phyloP scores from a whole-genome alignment of 1,284 basidiomycete species.

The Boletus semigastroideus region DNA sequence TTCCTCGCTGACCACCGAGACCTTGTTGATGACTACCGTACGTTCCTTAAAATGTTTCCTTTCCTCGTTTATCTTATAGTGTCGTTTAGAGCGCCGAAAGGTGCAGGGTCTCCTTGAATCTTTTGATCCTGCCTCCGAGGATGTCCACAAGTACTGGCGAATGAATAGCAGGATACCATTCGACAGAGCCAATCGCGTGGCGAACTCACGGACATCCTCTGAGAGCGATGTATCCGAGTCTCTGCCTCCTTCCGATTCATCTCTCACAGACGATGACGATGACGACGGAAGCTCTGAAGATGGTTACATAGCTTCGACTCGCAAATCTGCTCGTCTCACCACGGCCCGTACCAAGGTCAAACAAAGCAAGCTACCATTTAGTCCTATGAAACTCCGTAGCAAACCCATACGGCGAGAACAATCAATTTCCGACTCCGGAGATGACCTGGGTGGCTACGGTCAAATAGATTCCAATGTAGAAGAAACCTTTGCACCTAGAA shows the following conservation, averaged over 20 bases:
- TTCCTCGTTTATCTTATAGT: conserved; percentile 7
- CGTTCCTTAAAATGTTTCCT: conserved; percentile 21
- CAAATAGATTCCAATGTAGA: conserved; percentile 37
- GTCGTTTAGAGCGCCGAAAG: conserved; percentile 43
- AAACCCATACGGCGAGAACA: conserved; percentile 27
- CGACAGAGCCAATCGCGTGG: conserved; percentile 5
- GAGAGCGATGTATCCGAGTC: conserved; percentile 10
- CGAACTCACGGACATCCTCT: conserved; percentile 5
- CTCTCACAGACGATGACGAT: conserved; percentile 27
- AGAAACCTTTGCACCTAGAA: conserved; percentile 28
- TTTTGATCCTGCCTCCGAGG: conserved; percentile 61
- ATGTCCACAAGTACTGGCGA: conserved; percentile 63
- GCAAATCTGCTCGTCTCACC: conserved; percentile 30
- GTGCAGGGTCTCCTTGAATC: conserved; percentile 39
- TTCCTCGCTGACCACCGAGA: conserved; percentile 42
- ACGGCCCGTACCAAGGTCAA: conserved; percentile 4
- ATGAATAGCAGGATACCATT: conserved; percentile 38
- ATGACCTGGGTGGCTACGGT: conserved; percentile 36
- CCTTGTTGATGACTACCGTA: conserved; percentile 60
- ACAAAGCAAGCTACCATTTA: conserved; percentile 52
- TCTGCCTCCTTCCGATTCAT: conserved; percentile 9
- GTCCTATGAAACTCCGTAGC: conserved; percentile 56
- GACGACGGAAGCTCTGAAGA: conserved; percentile 32
- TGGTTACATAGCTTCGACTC: conserved; percentile 18
- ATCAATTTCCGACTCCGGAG: conserved; percentile 42